Evolutionary conservation across 169 alveolate species (phyloP).

Genomic region (Eimeria acervulina): DNA sequence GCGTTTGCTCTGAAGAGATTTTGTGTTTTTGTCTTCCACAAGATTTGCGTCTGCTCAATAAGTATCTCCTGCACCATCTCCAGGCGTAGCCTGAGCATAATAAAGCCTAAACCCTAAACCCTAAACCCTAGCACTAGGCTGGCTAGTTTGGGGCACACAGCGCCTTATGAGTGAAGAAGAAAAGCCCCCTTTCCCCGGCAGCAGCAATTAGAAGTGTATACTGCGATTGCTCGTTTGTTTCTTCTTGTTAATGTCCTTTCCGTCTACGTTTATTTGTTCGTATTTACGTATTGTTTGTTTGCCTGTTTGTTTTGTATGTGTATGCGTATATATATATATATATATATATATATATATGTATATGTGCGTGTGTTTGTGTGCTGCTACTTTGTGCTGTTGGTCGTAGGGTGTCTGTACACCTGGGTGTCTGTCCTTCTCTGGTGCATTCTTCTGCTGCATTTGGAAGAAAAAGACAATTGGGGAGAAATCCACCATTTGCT

Average conservation of each 20-base stretch:
- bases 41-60: not conserved
- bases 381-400: not conserved
- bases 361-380: not conserved
- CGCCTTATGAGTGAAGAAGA: too few relatives aligned
- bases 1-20: slow-evolving; percentile 30
- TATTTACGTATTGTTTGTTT: too few relatives aligned
- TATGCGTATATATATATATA: too few relatives aligned
- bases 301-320: too few relatives aligned
- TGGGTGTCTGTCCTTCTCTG: not conserved
- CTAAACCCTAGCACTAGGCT: not conserved
- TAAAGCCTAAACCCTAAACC: not conserved
- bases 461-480: slow-evolving; percentile 29
- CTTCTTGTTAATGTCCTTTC: too few relatives aligned
- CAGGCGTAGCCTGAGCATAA: not conserved
- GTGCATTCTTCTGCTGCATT: slow-evolving; percentile 14
- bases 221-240: too few relatives aligned
- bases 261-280: too few relatives aligned
- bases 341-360: too few relatives aligned
- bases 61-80: slow-evolving; percentile 41
- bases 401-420: not conserved
- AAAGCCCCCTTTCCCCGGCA: too few relatives aligned
- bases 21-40: not conserved
- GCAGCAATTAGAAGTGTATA: too few relatives aligned
- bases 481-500: not conserved
- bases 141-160: too few relatives aligned